Evolutionary conservation across 805 yeast species (phyloP), one percentile per base, ranked within the genome.

Genomic region (Starmerella sirachaensis): DNA sequence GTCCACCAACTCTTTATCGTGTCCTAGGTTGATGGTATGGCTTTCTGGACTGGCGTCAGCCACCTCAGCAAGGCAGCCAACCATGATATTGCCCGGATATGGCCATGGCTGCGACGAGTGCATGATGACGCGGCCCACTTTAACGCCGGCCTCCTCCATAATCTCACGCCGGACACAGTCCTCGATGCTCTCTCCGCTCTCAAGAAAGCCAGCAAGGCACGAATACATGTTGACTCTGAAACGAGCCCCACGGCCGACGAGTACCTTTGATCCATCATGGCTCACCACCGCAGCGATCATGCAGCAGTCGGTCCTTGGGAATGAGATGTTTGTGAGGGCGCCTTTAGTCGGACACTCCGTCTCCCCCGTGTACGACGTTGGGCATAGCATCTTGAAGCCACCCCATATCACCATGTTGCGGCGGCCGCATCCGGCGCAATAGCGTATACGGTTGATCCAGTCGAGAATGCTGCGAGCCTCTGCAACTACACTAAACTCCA

Each of bases 101-200:
- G 98, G 98, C 98, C 98, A 88, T 3, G 98, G 97, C 60, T 88
- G 97, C 10, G 91, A 72, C 50, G 74, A 65, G 17, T 78, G 60
- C 37, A 88, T 68, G 35, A 66, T 59, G 20, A 88, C 78, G 3
- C 69, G 57, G 11, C 62, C 61, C 20, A 68, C 75, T 37, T 60
- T 66, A 24, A 84, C 79, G 6, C 98, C 98, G 5, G 96, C 78
- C 58, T 88, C 98, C 57, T 88, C 98, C 84, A 91, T 86, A 21
- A 82, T 78, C 57, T 88, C 98, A 46, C 98, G 66, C 31, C 76
- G 64, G 17, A 88, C 80, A 10, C 94, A 91, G 32, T 74, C 77
- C 58, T 88, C 97, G 16, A 88, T 74, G 2, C 93, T 74, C 61
- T 88, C 98, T 20, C 86, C 79, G 1, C 95, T 94, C 57, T 88